Conservation (phyloP, 768 basidiomycete genomes). For the Termitomyces bulborhizus region DNA sequence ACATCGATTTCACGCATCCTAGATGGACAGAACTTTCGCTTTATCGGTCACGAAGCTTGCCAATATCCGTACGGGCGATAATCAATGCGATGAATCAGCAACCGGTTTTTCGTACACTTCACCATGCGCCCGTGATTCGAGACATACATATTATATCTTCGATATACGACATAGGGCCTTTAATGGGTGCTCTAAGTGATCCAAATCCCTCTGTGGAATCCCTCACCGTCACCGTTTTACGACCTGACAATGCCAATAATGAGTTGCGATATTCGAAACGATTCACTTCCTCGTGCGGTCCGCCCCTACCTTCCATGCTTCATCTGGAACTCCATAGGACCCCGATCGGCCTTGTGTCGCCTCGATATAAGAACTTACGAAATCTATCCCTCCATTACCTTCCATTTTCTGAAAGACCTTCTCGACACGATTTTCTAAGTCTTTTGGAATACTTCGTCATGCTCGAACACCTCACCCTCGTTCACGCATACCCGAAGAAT, state of each 20-base stretch:
- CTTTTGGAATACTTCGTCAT: constrained; percentile 25
- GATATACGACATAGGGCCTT: constrained; percentile 25
- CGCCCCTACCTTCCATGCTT: constrained; percentile 22
- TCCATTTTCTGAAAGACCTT: constrained; percentile 29
- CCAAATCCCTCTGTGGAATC: constrained; percentile 30
- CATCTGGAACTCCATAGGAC: constrained; percentile 29
- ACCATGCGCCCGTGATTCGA: constrained; percentile 28
- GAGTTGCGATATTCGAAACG: constrained; percentile 20
- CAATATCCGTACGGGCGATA: constrained; percentile 25
- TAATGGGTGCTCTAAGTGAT: constrained; percentile 27
- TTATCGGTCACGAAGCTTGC: constrained; percentile 23
- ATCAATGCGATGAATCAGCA: constrained; percentile 24
- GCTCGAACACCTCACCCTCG: constrained; percentile 28
- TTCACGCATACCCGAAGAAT: constrained; percentile 27
- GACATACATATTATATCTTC: constrained; percentile 29
- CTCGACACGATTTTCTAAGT: constrained; percentile 24
- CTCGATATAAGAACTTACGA: constrained; percentile 28
- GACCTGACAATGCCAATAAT: constrained; percentile 13
- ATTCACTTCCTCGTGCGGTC: constrained; percentile 22
- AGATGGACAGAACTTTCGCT: constrained; percentile 25
- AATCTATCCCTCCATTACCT: constrained; percentile 30
- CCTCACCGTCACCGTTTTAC: constrained; percentile 23
- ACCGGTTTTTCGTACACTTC: constrained; percentile 25
- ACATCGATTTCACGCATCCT: constrained; percentile 33
- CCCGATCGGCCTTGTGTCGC: constrained; percentile 31